Percentiles rank a stretch among this genome's conserved stretches.
Evolutionary conservation across 176 grass and related monocot genomes (phyloP).

Genomic region (Ampelocalamus luodianensis): DNA sequence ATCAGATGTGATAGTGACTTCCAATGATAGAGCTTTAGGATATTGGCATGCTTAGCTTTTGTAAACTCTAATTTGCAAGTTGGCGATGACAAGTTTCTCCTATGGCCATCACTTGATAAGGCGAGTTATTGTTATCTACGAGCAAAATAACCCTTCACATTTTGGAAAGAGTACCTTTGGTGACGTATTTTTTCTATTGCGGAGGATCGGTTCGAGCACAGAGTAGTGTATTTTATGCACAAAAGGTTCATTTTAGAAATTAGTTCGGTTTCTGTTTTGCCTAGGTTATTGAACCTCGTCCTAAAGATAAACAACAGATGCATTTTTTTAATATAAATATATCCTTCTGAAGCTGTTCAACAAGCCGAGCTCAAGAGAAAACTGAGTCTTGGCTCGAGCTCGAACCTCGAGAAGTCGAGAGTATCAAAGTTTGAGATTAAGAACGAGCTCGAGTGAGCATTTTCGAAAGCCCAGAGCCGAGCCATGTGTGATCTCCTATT

Average conservation of each 20-base stretch:
- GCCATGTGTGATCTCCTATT: not conserved
- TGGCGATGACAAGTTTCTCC: conserved; percentile 8
- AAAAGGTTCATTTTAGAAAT: not conserved
- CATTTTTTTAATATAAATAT: not conserved
- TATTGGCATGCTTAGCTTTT: not conserved
- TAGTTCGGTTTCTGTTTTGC: not conserved
- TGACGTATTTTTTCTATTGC: not conserved
- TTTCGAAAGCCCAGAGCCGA: not conserved
- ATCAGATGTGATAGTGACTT: conserved; percentile 32
- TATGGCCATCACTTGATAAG: not conserved
- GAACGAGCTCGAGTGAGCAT: not conserved
- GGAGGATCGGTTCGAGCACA: not conserved
- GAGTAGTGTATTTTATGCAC: not conserved
- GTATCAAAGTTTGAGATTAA: not conserved
- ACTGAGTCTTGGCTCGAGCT: not conserved
- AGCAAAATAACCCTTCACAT: conserved; percentile 19
- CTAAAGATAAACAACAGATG: not conserved
- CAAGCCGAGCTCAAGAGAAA: not conserved
- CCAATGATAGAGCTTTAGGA: conserved; percentile 32
- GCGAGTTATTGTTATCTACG: not conserved
- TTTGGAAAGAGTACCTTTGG: not conserved
- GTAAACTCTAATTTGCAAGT: not conserved
- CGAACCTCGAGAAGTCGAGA: not conserved
- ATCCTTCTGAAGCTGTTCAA: not conserved
- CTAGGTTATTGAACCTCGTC: no score